These are phyloP conservation scores for Saccharomycopsis sp. DNA, from an alignment of 805 yeast species.

Conservation along the genomic window DNA sequence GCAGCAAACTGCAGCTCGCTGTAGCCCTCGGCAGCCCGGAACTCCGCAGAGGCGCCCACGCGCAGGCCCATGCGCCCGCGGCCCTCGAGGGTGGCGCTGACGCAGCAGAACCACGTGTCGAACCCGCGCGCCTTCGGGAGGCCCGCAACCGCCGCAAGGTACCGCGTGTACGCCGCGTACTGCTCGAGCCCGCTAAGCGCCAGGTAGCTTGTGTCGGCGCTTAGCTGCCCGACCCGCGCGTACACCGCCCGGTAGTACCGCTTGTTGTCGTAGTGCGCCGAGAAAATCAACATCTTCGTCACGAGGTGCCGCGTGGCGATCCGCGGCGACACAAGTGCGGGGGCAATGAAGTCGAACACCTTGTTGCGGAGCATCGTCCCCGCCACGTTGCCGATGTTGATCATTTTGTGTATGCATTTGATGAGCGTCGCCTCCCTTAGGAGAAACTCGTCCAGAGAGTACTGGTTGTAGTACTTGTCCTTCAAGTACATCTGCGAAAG, in stretches of 20 bases:
- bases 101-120: slow-evolving; percentile 56
- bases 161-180: neutral
- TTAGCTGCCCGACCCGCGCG: neutral
- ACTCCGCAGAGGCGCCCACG: slow-evolving; percentile 89
- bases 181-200: neutral
- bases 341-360: slow-evolving; percentile 52
- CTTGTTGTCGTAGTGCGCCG: slow-evolving; percentile 37
- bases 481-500: slow-evolving; percentile 44
- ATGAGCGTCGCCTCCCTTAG: slow-evolving; percentile 73
- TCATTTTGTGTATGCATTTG: slow-evolving; percentile 67
- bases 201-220: neutral
- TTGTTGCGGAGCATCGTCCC: slow-evolving; percentile 44
- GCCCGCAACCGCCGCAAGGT: neutral
- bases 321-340: slow-evolving; percentile 69
- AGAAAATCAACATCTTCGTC: slow-evolving; percentile 63
- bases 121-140: slow-evolving; percentile 10
- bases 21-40: slow-evolving; percentile 41
- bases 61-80: slow-evolving; percentile 84
- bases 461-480: slow-evolving; percentile 39
- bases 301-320: slow-evolving; percentile 71
- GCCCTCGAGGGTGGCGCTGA: slow-evolving; percentile 68
- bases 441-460: slow-evolving; percentile 29
- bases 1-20: slow-evolving; percentile 63
- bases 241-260: neutral
- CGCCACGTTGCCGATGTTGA: slow-evolving; percentile 59